phyloP scores from a whole-genome alignment of 768 basidiomycete species.

The Boletus patriciae region DNA sequence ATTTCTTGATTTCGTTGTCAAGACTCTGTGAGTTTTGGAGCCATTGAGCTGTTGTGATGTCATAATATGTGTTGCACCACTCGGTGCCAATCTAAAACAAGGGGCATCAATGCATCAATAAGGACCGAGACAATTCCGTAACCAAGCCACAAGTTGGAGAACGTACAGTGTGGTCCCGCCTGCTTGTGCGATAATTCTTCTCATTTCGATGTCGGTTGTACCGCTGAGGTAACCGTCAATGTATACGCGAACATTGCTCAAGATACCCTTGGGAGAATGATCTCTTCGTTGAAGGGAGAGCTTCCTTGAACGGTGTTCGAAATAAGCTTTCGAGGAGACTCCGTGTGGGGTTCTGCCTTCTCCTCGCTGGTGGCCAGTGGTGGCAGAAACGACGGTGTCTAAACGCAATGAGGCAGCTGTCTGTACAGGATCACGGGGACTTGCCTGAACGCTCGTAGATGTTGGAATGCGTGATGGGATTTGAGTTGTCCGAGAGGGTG shows the following conservation, averaged over 20 bases:
- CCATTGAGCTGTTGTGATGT: constrained; percentile 71
- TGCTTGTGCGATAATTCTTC: constrained; percentile 58
- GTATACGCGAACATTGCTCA: constrained; percentile 55
- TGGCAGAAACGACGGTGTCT: constrained; percentile 62
- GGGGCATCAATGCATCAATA: not conserved
- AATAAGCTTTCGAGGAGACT: constrained; percentile 36
- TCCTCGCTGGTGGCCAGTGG: constrained; percentile 68
- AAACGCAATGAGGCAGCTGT: not conserved
- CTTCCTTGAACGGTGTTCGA: constrained; percentile 47
- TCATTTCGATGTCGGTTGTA: constrained; percentile 82
- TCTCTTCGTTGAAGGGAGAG: constrained; percentile 36
- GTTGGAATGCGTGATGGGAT: constrained; percentile 79
- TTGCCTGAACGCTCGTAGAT: constrained; percentile 60
- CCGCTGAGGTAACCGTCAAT: constrained; percentile 68
- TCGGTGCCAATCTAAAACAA: constrained; percentile 47
- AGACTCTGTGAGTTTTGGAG: constrained; percentile 65
- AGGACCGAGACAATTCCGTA: not conserved
- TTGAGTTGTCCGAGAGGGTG: constrained; percentile 61
- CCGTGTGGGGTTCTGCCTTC: constrained; percentile 40
- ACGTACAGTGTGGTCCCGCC: constrained; percentile 68
- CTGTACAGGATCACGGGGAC: constrained; percentile 10
- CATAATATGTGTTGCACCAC: constrained; percentile 75
- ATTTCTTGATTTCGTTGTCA: constrained; percentile 51
- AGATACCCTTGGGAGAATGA: constrained; percentile 23
- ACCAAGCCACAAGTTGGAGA: not conserved